Evolutionary conservation across 371 early-diverging fungal genomes (phyloP), one percentile per base, ranked within the genome.

Genomic region (Mucor indicus): DNA sequence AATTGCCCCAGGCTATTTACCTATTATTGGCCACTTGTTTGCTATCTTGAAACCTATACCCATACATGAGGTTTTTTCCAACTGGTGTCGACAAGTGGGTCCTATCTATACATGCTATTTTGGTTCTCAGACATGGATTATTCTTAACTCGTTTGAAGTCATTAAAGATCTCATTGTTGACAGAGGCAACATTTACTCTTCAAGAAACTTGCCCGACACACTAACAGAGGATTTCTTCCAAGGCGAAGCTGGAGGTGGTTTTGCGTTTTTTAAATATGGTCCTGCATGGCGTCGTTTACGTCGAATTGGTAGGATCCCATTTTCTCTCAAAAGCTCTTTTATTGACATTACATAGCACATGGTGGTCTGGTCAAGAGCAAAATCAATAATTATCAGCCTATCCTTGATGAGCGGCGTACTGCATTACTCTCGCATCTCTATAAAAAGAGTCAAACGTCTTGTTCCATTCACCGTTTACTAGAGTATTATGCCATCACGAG

Each of bases 211-310:
- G 8, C 66, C 67, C 3, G 64, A 61, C 29, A 48, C 63, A 20
- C 29, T 77, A 4, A 60, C 62, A 1, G 43, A 72, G 33, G 67
- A 62, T 35, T 21, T 70, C 5, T 59, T 72, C 46, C 57, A 57
- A 47, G 69, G 77, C 50, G 67, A 68, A 19, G 62, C 63, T 21
- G 77, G 77, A 31, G 73, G 73, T 15, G 68, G 63, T 1, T 72
- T 77, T 57, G 73, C 77, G 0, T 72, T 72, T 38, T 67, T 60
- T 54, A 60, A 69, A 12, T 72, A 77, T 49, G 71, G 69, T 16
- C 44, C 50, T 16, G 44, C 55, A n/a, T 77, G 77, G 77, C 53
- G 73, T 20, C 22, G 54, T 12, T 40, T 77, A 17, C 60, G 77
- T 12, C 60, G 69, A 16, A 57, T 76, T 21, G 72, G 76, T 72